Evolutionary conservation across 768 basidiomycete genomes (phyloP).

Genomic region (Phylloporus rhodoxanthus): DNA sequence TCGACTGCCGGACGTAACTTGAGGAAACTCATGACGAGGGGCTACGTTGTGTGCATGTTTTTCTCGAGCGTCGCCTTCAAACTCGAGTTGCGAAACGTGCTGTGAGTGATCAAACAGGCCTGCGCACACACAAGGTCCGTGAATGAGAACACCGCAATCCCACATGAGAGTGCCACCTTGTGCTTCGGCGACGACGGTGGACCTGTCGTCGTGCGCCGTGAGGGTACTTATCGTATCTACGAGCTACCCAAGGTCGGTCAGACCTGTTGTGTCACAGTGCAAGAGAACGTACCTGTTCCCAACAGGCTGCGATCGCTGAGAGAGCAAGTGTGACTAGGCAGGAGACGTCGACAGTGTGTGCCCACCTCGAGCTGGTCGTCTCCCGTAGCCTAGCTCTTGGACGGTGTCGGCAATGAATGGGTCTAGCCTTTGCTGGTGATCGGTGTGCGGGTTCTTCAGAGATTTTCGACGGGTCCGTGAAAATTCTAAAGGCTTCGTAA

Average conservation of each 20-base stretch:
- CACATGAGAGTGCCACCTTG: conserved; percentile 30
- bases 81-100: conserved; percentile 26
- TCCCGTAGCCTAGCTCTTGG: conserved; percentile 39
- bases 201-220: conserved; percentile 46
- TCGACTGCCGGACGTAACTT: conserved; percentile 30
- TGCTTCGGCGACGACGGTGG: conserved; percentile 37
- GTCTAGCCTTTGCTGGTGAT: too few relatives aligned
- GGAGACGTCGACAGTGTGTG: conserved; percentile 18
- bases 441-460: too few relatives aligned
- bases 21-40: conserved; percentile 54
- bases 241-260: conserved; percentile 36
- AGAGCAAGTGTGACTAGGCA: conserved; percentile 20
- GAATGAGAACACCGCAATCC: background rate
- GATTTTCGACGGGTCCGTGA: too few relatives aligned
- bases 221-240: conserved; percentile 60
- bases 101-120: conserved; percentile 31
- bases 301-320: conserved; percentile 23
- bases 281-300: conserved; percentile 45
- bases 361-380: conserved; percentile 62
- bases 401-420: conserved; percentile 26
- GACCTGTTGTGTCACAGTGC: too few relatives aligned
- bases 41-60: conserved; percentile 52
- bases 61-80: conserved; percentile 44
- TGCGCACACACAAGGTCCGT: conserved; percentile 3
- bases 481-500: too few relatives aligned